A percentile compares a stretch with the other conserved stretches of the same genome.
phyloP scores from a whole-genome alignment of 2,329 filamentous ascomycete genomes.

The Cryoendolithus antarcticus region DNA sequence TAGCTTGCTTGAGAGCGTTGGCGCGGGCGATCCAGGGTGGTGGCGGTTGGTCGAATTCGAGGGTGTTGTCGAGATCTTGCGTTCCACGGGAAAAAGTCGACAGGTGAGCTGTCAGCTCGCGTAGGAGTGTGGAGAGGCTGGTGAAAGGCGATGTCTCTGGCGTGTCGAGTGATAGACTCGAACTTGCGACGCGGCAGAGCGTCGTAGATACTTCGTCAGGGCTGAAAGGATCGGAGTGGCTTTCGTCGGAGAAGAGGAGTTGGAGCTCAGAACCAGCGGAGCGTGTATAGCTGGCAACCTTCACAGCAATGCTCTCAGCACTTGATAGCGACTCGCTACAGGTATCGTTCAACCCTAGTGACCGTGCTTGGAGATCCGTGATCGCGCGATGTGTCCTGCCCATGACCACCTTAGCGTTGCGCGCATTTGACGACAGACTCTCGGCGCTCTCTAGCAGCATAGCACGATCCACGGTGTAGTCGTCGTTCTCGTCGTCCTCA shows the following conservation, averaged over 20 bases:
- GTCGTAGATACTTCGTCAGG: slow-evolving; percentile 53
- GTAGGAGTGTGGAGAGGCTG: slow-evolving; percentile 55
- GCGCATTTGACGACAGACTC: slow-evolving; percentile 57
- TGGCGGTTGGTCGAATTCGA: slow-evolving; percentile 53
- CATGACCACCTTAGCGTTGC: slow-evolving; percentile 72
- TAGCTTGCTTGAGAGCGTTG: slow-evolving; percentile 68
- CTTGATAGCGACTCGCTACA: slow-evolving; percentile 58
- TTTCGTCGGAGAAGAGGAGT: slow-evolving; percentile 57
- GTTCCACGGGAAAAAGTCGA: slow-evolving; percentile 56
- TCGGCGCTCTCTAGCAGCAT: slow-evolving; percentile 41
- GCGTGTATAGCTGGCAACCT: slow-evolving; percentile 54
- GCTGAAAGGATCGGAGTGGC: slow-evolving; percentile 53
- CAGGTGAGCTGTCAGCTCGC: slow-evolving; percentile 50
- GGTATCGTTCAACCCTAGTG: slow-evolving; percentile 58
- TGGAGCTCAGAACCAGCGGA: slow-evolving; percentile 56
- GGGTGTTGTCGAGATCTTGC: slow-evolving; percentile 31
- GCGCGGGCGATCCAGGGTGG: slow-evolving; percentile 77
- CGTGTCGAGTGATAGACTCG: slow-evolving; percentile 37
- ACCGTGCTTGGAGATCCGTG: slow-evolving; percentile 64
- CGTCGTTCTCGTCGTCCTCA: slow-evolving; percentile 38
- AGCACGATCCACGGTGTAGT: slow-evolving; percentile 14
- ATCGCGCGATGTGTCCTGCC: slow-evolving; percentile 66
- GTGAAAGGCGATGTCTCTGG: slow-evolving; percentile 57
- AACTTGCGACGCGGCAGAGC: slow-evolving; percentile 46
- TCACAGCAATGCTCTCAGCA: slow-evolving; percentile 51